These are phyloP conservation scores for Schoenoplectus tabernaemontani DNA, from an alignment of 202 grass and related monocot genomes.

Conservation along the genomic window DNA sequence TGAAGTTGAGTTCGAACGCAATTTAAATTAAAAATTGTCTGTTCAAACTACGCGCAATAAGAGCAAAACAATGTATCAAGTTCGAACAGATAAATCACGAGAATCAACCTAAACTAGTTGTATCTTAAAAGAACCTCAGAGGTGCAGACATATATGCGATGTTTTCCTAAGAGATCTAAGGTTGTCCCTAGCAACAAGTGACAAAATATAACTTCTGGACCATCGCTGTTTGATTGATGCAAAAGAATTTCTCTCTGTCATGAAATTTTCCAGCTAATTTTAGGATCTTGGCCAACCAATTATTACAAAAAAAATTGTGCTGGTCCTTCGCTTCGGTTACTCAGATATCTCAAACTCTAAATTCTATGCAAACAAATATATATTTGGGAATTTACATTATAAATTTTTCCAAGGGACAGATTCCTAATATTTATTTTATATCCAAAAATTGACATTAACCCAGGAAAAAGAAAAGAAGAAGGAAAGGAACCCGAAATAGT, in stretches of 20 bases:
- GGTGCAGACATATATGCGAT: background rate
- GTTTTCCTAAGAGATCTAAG: background rate
- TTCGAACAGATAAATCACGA: too few relatives aligned
- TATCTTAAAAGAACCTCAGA: too few relatives aligned
- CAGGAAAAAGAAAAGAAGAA: too few relatives aligned
- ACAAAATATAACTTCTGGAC: background rate
- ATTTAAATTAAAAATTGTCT: too few relatives aligned
- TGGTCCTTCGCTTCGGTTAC: background rate
- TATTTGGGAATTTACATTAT: background rate
- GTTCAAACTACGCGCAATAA: too few relatives aligned
- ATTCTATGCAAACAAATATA: background rate
- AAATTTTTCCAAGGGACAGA: background rate
- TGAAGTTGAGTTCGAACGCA: too few relatives aligned
- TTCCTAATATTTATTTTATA: too few relatives aligned
- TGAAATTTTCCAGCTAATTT: constrained; percentile 8
- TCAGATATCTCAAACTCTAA: background rate
- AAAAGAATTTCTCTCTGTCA: background rate
- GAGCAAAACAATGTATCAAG: too few relatives aligned
- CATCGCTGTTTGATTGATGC: background rate
- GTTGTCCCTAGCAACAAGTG: too few relatives aligned
- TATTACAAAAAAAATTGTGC: background rate
- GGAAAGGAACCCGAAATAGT: too few relatives aligned
- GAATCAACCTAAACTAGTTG: too few relatives aligned
- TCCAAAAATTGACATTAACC: too few relatives aligned
- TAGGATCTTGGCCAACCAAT: background rate